These are phyloP conservation scores for Colletotrichum tropicicola DNA, from an alignment of 2,329 filamentous ascomycete genomes.

Conservation along the genomic window DNA sequence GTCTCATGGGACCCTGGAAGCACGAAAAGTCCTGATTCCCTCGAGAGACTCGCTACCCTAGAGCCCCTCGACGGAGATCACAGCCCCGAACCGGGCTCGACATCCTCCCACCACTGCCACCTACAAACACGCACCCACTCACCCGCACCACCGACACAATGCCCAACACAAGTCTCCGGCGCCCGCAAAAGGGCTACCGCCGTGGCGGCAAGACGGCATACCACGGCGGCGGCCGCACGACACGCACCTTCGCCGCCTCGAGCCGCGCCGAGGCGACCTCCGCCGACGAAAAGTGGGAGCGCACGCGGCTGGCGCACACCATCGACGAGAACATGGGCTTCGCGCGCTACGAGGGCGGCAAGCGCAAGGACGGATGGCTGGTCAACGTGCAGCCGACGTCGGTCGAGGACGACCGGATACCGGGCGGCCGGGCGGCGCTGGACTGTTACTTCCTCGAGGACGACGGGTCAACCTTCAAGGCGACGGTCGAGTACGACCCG, in stretches of 20 bases:
- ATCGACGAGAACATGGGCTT: slow-evolving; percentile 98
- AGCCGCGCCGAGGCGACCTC: slow-evolving; percentile 86
- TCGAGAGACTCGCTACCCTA: slow-evolving; percentile 1
- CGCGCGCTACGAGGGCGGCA: slow-evolving; percentile 87
- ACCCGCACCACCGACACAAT: slow-evolving; percentile 48
- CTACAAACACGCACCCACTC: background rate
- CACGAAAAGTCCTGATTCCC: background rate
- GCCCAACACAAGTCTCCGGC: slow-evolving; percentile 68
- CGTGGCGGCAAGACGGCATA: slow-evolving; percentile 74
- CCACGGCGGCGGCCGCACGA: slow-evolving; percentile 69
- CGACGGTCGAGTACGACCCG: slow-evolving; percentile 94
- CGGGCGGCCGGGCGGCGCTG: slow-evolving; percentile 86
- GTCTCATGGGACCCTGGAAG: slow-evolving; percentile 3
- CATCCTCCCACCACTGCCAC: background rate
- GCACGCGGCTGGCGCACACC: slow-evolving; percentile 80
- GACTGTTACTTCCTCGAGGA: slow-evolving; percentile 98
- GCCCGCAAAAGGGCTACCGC: slow-evolving; percentile 73
- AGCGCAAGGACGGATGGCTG: slow-evolving; percentile 86
- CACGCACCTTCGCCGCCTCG: slow-evolving; percentile 83
- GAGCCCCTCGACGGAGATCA: slow-evolving; percentile 9
- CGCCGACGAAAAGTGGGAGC: slow-evolving; percentile 91
- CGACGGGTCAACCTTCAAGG: slow-evolving; percentile 90
- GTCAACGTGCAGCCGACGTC: slow-evolving; percentile 93
- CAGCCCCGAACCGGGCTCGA: slow-evolving; percentile 2
- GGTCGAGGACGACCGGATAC: slow-evolving; percentile 84